phyloP scores from a whole-genome alignment of 2,329 filamentous ascomycete genomes.

The Rhytidhysteron rufulum region DNA sequence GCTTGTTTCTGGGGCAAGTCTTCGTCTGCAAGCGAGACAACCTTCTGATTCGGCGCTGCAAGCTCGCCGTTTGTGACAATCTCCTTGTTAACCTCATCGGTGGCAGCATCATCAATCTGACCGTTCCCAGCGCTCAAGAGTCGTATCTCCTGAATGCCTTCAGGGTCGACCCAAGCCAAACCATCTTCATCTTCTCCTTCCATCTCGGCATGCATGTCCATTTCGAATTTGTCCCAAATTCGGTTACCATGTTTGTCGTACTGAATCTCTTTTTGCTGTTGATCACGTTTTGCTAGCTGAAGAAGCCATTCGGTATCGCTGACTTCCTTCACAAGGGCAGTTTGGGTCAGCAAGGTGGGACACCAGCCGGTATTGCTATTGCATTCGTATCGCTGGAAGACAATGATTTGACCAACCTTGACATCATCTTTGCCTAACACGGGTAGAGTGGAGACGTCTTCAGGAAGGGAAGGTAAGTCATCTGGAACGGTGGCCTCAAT shows the following conservation, averaged over 20 bases:
- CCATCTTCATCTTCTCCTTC: no score
- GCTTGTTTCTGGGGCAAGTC: no score
- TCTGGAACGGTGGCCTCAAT: constrained; percentile 47
- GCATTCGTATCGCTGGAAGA: constrained; percentile 63
- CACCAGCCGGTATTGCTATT: constrained; percentile 63
- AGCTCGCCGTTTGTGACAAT: no score
- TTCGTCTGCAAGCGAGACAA: no score
- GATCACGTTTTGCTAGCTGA: constrained; percentile 66
- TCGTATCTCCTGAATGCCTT: no score
- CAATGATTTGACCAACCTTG: constrained; percentile 60
- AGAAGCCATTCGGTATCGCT: constrained; percentile 57
- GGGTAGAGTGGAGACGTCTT: constrained; percentile 54
- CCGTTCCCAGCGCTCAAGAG: no score
- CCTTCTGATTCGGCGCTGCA: no score
- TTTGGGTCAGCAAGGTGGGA: constrained; percentile 61
- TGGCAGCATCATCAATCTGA: background rate
- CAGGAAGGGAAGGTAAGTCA: constrained; percentile 62
- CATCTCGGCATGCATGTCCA: constrained; percentile 57
- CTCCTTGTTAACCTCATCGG: background rate
- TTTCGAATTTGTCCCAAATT: constrained; percentile 75
- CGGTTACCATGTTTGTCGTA: constrained; percentile 69
- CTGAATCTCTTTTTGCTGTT: constrained; percentile 53
- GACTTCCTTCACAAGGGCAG: constrained; percentile 57
- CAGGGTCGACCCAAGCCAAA: no score
- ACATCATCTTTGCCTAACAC: constrained; percentile 48